Evolutionary conservation across 73 alveolate genomes (phyloP), one percentile per base, ranked within the genome.

Genomic region (Paramecium caudatum): DNA sequence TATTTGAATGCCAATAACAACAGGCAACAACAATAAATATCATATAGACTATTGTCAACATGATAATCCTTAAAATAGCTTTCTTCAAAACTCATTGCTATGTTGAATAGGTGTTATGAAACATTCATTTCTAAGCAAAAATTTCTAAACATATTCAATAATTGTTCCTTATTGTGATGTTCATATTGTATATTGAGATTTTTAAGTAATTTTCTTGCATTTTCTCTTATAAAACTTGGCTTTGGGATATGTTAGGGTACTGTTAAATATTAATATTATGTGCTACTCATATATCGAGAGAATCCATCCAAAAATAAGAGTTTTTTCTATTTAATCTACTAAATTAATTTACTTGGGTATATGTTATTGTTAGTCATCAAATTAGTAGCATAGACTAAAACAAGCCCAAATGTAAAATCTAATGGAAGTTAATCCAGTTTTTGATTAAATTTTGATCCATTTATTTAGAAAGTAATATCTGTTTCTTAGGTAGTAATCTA

Each of bases 341-440:
- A 55, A 27, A 55, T 55, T 55, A 55, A 21, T 55, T 55, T 55
- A 5, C 80, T 55, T 5, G 80, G 80, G 30, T 27, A 55, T 7
- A 55, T 4, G 10, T 55, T 55, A 55, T 55, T 55, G 0, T 21
- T 43, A 27, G 23, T 9, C 12, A 15, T 55, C 46, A 55, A 10
- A 55, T 55, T 55, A 27, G 80, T 55, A 55, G 80, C 41, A 55
- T 23, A 55, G 12, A 55, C 30, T 27, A 55, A 27, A 55, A 55
- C 30, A 10, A 55, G n/a, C 0, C 80, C 80, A 55, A 55, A 55
- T 27, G 80, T 55, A 55, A 55, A 55, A 55, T 55, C 80, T 23
- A 55, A 21, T 9, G 80, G 80, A 12, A 55, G 23, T 21, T 27
- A 21, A 55, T 55, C 30, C 30, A 9, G 0, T 55, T 55, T 55